Evolutionary conservation across 2,329 filamentous ascomycete species (phyloP).

Genomic region (Xylariaceae sp.): DNA sequence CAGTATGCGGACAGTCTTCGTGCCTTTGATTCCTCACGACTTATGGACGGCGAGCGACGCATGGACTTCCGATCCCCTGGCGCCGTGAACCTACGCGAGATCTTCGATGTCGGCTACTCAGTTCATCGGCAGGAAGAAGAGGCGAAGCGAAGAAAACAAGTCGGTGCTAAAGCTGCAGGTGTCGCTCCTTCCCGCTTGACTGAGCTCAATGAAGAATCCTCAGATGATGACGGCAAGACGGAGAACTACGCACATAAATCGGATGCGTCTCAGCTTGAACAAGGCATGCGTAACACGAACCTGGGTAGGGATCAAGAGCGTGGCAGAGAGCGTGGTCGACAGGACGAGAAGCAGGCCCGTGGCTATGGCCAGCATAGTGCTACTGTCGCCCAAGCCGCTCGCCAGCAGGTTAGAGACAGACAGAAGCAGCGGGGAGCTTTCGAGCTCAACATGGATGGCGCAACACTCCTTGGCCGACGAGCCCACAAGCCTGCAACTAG

Average conservation of each 20-base stretch:
- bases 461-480: conserved; percentile 77
- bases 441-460: conserved; percentile 86
- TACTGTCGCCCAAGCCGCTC: conserved; percentile 76
- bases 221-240: conserved; percentile 55
- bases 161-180: conserved; percentile 66
- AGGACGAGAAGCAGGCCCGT: conserved; percentile 41
- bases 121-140: conserved; percentile 97
- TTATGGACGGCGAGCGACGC: conserved; percentile 60
- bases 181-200: conserved; percentile 46
- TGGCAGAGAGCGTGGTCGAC: conserved; percentile 47
- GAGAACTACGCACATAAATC: conserved; percentile 41
- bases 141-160: conserved; percentile 82
- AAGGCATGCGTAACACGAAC: conserved; percentile 80
- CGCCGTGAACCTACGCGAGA: conserved; percentile 90
- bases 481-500: conserved; percentile 50
- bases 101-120: conserved; percentile 97
- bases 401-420: conserved; percentile 68
- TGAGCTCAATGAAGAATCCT: conserved; percentile 65
- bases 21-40: conserved; percentile 53
- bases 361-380: conserved; percentile 90
- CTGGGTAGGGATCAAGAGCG: conserved; percentile 53
- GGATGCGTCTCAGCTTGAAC: conserved; percentile 67
- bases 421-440: conserved; percentile 75
- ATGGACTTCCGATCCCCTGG: conserved; percentile 94
- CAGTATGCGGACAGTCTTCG: conserved; percentile 43